Evolutionary conservation across 1,284 basidiomycete genomes (phyloP), one percentile per base, ranked within the genome.

Genomic region (Laetiporus sulphureus): DNA sequence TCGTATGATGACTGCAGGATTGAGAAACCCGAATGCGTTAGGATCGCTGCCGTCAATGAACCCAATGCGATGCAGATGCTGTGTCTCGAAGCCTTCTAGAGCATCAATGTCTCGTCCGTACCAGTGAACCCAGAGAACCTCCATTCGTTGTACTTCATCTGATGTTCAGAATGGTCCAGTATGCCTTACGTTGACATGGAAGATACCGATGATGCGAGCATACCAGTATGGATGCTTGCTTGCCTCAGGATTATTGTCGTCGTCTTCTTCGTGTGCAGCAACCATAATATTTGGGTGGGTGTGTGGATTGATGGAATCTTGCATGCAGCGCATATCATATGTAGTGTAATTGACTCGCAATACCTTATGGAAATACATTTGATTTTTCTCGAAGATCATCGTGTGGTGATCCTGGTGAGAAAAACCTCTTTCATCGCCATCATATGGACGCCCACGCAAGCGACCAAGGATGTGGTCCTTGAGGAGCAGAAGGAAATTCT

Each of bases 271-370:
- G 5, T 38, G 45, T 7, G 58, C 52, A 2, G 52, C 45, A 2
- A 65, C 47, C 60, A 70, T 67, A 20, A 71, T 42, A 44, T 68
- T 52, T 2, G 55, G 25, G 23, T 55, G 52, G 4, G 51, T 57
- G 1, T 48, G 33, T 2, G 58, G 61, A 39, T 66, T 69, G 35
- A 72, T 44, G 0, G 52, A 54, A 37, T 72, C 69, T 38, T 63
- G 61, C 10, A 52, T 52, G 3, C 59, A 53, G 2, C 55, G 53
- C 10, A 67, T 36, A 37, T 73, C 61, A 40, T 73, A 72, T 4
- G 65, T 69, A 0, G 66, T 72, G 48, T 67, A 72, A 36, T 71
- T 67, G 37, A 72, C 43, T 0, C 51, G 47, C 18, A 64, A 32
- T 0, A 44, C 49, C 16, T 57, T 54, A 36, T 60, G 53, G 0